Conservation (phyloP, 83 land plant species). For the Larix sibirica region DNA sequence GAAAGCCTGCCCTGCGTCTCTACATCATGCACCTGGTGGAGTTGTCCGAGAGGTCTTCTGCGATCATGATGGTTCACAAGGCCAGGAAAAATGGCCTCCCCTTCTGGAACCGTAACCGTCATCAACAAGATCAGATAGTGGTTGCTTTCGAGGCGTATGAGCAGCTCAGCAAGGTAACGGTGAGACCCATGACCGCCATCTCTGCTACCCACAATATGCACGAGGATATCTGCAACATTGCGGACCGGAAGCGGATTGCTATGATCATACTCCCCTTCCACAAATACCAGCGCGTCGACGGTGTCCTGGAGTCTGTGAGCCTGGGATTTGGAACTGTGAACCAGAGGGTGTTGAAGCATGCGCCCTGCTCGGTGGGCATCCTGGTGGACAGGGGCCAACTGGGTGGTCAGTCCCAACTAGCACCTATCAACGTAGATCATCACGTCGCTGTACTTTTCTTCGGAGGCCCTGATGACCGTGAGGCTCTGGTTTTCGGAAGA, state of each 20-base stretch:
- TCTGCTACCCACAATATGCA: constrained; percentile 62
- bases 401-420: constrained; percentile 15
- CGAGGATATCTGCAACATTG: constrained; percentile 63
- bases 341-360: constrained; percentile 27
- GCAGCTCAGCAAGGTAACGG: constrained; percentile 43
- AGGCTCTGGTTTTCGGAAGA: constrained; percentile 19
- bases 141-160: constrained; percentile 64
- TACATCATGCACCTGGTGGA: constrained; percentile 79
- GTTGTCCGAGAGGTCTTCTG: constrained; percentile 65
- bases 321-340: constrained; percentile 22
- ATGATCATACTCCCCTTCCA: constrained; percentile 66
- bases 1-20: constrained; percentile 40
- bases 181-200: constrained; percentile 57
- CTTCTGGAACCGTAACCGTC: constrained; percentile 47
- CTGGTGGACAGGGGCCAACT: constrained; percentile 25
- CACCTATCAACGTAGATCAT: constrained; percentile 11
- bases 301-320: constrained; percentile 21
- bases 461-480: constrained; percentile 34
- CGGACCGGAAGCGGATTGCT: constrained; percentile 49
- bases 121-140: constrained; percentile 49
- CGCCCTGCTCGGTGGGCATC: constrained; percentile 34
- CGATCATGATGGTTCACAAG: constrained; percentile 71
- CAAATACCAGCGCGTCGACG: constrained; percentile 35
- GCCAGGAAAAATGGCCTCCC: constrained; percentile 57
- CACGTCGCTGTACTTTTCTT: constrained; percentile 29